These are phyloP conservation scores for Neonectria neomacrospora DNA, from an alignment of 2,329 filamentous ascomycete species.

Conservation along the genomic window DNA sequence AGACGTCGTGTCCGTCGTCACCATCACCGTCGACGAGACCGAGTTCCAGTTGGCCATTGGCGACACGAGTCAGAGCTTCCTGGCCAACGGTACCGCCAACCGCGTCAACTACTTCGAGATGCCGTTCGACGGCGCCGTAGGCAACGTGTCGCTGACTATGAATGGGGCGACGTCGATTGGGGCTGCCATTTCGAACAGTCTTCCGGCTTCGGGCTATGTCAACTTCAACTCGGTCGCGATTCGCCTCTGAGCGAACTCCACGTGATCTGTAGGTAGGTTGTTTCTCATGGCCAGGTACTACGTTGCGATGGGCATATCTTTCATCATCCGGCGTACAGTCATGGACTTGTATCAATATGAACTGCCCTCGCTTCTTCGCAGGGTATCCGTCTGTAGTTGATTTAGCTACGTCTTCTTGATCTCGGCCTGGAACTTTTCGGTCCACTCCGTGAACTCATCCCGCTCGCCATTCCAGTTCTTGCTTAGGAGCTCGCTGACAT, in stretches of 20 bases:
- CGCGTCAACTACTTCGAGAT: conserved; percentile 39
- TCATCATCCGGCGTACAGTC: neutral
- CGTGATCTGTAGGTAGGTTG: neutral
- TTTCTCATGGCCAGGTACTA: neutral
- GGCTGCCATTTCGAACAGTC: conserved; percentile 27
- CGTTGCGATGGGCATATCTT: neutral
- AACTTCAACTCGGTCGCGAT: conserved; percentile 41
- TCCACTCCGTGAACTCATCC: conserved; percentile 85
- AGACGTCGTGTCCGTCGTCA: conserved; percentile 51
- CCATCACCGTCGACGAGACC: conserved; percentile 42
- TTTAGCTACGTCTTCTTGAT: conserved; percentile 55
- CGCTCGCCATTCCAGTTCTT: conserved; percentile 71
- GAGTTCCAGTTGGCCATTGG: conserved; percentile 48
- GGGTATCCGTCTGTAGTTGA: neutral
- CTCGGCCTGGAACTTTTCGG: conserved; percentile 64
- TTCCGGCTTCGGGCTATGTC: conserved; percentile 36
- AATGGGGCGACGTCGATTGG: conserved; percentile 30
- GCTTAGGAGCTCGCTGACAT: conserved; percentile 64
- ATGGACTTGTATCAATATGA: neutral
- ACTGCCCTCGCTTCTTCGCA: neutral
- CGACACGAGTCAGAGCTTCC: conserved; percentile 31
- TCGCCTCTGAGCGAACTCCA: conserved; percentile 12
- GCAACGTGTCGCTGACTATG: conserved; percentile 36
- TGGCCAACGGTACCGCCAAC: conserved; percentile 28
- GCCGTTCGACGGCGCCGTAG: conserved; percentile 32